Conservation (phyloP, 768 basidiomycete species). For the Leccinum boreale region DNA sequence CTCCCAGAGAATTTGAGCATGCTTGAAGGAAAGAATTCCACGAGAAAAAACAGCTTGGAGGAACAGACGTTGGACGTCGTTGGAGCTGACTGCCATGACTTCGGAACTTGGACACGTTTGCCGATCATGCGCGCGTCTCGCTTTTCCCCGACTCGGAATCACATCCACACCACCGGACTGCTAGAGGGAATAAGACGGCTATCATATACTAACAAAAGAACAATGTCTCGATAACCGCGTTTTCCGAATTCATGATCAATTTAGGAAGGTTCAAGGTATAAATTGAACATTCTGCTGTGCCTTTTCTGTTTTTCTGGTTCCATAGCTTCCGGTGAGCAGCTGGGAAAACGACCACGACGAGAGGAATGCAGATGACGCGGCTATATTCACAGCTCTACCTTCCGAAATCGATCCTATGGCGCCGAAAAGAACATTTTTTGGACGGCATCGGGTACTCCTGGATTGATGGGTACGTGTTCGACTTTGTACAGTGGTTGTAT, state of each 20-base stretch:
- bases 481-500: not conserved
- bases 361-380: not conserved
- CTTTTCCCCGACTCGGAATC: not conserved
- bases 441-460: constrained; percentile 98
- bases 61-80: constrained; percentile 73
- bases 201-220: no score
- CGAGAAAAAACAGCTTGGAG: constrained; percentile 77
- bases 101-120: not conserved
- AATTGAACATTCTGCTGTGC: no score
- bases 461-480: constrained; percentile 80
- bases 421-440: constrained; percentile 99
- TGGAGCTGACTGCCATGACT: constrained; percentile 42
- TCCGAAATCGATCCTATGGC: constrained; percentile 91
- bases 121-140: not conserved
- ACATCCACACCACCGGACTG: no score
- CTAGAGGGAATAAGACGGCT: no score
- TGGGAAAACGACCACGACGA: constrained; percentile 25
- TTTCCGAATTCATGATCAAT: no score
- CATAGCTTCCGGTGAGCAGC: constrained; percentile 34
- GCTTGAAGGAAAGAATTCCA: constrained; percentile 57
- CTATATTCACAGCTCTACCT: constrained; percentile 69
- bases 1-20: constrained; percentile 64
- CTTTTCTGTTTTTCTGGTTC: no score
- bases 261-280: no score
- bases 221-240: no score